Percentiles rank a stretch among this genome's conserved stretches.
Evolutionary conservation across 306 rosid species (phyloP).

Genomic region (Cicer bijugum): DNA sequence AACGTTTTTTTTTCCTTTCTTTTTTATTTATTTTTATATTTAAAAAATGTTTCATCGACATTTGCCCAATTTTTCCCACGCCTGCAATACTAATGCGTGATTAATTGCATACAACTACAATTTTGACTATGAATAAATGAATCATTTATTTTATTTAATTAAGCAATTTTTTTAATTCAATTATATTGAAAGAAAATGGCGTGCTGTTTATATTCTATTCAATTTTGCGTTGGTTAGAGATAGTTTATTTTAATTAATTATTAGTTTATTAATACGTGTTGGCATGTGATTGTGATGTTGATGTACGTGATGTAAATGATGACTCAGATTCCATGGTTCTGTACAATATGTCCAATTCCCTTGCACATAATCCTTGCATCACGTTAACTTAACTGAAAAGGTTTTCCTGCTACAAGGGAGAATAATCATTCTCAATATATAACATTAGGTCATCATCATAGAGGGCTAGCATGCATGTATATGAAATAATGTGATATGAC

Average conservation of each 20-base stretch:
- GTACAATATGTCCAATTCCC: constrained; percentile 39
- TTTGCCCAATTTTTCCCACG: too few species aligned
- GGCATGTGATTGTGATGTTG: constrained; percentile 44
- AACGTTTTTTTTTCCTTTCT: too few species aligned
- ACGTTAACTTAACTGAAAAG: constrained; percentile 40
- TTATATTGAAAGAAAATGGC: too few species aligned
- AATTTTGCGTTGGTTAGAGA: constrained; percentile 9
- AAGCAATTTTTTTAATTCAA: too few species aligned
- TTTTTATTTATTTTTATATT: too few species aligned
- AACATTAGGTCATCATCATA: constrained; percentile 46
- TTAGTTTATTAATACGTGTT: constrained; percentile 7
- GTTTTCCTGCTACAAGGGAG: constrained; percentile 40
- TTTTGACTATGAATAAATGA: too few species aligned
- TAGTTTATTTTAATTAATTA: not conserved
- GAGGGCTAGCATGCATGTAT: constrained; percentile 46
- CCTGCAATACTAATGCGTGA: too few species aligned
- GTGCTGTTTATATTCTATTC: not conserved
- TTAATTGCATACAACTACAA: too few species aligned
- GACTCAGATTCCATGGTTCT: constrained; percentile 58
- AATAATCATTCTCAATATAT: constrained; percentile 44
- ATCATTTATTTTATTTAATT: too few species aligned
- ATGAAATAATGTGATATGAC: not conserved
- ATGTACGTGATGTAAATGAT: constrained; percentile 36
- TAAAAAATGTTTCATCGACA: too few species aligned
- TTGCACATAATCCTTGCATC: constrained; percentile 39